Percentiles rank a stretch among this genome's conserved stretches.
These are phyloP conservation scores for Apodospora peruviana DNA, from an alignment of 495 filamentous ascomycete genomes.

Conservation along the genomic window DNA sequence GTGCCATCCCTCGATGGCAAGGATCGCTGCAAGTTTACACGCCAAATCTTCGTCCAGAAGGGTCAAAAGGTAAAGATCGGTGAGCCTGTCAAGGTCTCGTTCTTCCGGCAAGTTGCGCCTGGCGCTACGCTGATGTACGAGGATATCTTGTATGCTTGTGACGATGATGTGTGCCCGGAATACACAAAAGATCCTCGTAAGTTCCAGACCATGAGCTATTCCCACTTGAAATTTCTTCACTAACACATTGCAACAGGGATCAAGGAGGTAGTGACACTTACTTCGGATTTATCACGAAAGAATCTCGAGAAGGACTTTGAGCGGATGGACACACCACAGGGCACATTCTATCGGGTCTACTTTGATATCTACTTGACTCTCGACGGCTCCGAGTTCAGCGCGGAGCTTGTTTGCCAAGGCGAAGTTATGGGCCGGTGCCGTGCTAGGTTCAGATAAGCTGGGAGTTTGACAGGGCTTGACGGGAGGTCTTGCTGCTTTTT, in stretches of 20 bases:
- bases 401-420: slow-evolving; percentile 95
- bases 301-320: slow-evolving; percentile 99
- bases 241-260: slow-evolving; percentile 62
- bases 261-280: slow-evolving; percentile 98
- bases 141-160: slow-evolving; percentile 96
- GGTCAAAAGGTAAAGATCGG: slow-evolving; percentile 98
- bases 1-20: slow-evolving; percentile 95
- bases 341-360: slow-evolving; percentile 90
- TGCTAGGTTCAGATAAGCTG: slow-evolving; percentile 64
- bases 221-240: not conserved
- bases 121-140: slow-evolving; percentile 99
- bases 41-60: slow-evolving; percentile 98
- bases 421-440: slow-evolving; percentile 98
- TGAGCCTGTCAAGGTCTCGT: slow-evolving; percentile 97
- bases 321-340: slow-evolving; percentile 98
- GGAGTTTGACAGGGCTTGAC: slow-evolving; percentile 2
- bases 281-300: slow-evolving; percentile 93
- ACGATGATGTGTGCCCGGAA: slow-evolving; percentile 96
- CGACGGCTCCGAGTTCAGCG: slow-evolving; percentile 95
- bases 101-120: slow-evolving; percentile 96
- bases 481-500: slow-evolving; percentile 18
- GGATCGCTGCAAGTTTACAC: slow-evolving; percentile 97
- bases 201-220: slow-evolving; percentile 30
- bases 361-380: slow-evolving; percentile 85
- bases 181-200: slow-evolving; percentile 99